Evolutionary conservation across 1,284 basidiomycete species (phyloP).

Genomic region (Trichosporon sp.): DNA sequence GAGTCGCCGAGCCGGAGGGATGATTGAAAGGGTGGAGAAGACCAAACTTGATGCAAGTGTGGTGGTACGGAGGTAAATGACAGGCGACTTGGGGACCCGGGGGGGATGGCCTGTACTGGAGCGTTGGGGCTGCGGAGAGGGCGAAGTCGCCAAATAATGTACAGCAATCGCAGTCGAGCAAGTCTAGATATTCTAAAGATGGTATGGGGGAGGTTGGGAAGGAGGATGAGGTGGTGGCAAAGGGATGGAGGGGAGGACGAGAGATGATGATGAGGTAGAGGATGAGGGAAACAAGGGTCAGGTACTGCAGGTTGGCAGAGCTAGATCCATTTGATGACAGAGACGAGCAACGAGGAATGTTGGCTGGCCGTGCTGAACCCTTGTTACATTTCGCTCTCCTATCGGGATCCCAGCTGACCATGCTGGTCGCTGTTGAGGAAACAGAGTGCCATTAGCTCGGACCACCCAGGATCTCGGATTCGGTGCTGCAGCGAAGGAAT

Average conservation of each 20-base stretch:
- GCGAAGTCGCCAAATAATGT: conserved; percentile 2
- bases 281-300: conserved; percentile 12
- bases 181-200: conserved; percentile 19
- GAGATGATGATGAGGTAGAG: not conserved
- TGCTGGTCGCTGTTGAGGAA: too few relatives aligned
- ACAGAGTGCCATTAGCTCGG: not conserved
- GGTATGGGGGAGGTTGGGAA: not conserved
- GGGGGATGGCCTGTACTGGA: conserved; percentile 5
- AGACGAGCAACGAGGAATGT: conserved; percentile 18
- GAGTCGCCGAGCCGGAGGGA: conserved; percentile 2
- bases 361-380: not conserved
- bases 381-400: not conserved
- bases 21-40: not conserved
- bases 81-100: conserved; percentile 15
- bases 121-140: not conserved
- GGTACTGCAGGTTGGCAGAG: conserved; percentile 7
- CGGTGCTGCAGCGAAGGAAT: not conserved
- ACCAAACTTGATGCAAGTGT: not conserved
- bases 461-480: not conserved
- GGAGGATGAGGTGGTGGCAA: conserved; percentile 18
- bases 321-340: conserved; percentile 18
- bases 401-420: not conserved
- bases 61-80: conserved; percentile 17
- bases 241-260: not conserved
- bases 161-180: conserved; percentile 18